These are phyloP conservation scores for Pythium sp. DNA, from an alignment of 352 stramenopile species.

Conservation along the genomic window DNA sequence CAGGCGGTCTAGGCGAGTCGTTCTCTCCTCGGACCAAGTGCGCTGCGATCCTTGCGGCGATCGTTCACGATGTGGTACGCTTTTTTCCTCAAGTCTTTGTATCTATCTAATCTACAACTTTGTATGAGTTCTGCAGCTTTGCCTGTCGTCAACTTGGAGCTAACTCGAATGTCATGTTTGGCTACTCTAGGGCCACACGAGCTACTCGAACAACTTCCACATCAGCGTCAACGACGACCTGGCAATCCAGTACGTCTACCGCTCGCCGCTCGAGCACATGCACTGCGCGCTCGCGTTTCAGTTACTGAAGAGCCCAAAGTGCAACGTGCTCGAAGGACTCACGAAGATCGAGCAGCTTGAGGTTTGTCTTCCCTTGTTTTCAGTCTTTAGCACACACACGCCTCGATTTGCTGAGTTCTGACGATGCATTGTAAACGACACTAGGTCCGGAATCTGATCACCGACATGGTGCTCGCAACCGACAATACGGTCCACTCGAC, in stretches of 20 bases:
- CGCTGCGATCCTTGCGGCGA: conserved; percentile 66
- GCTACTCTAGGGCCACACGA: conserved; percentile 54
- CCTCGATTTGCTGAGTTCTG: background rate
- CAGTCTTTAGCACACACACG: background rate
- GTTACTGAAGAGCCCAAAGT: conserved; percentile 64
- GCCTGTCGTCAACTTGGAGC: too few species aligned
- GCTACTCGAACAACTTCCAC: conserved; percentile 88
- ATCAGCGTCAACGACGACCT: conserved; percentile 79
- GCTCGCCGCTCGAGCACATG: conserved; percentile 85
- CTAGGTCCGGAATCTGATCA: conserved; percentile 71
- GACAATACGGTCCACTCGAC: conserved; percentile 84
- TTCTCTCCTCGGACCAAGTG: conserved; percentile 67
- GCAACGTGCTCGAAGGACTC: conserved; percentile 72
- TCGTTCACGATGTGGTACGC: conserved; percentile 79
- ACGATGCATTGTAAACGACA: background rate
- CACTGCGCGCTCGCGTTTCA: conserved; percentile 81
- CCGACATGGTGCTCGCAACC: conserved; percentile 85
- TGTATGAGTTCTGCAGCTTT: too few species aligned
- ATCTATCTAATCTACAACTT: too few species aligned
- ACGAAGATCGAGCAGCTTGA: conserved; percentile 76
- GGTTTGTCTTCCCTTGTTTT: conserved; percentile 21
- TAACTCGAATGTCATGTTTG: too few species aligned
- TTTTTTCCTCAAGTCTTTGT: background rate
- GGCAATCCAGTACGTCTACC: conserved; percentile 79
- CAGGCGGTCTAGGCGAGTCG: conserved; percentile 47